These are phyloP conservation scores for Mycena galopus DNA, from an alignment of 768 basidiomycete genomes.

Conservation along the genomic window DNA sequence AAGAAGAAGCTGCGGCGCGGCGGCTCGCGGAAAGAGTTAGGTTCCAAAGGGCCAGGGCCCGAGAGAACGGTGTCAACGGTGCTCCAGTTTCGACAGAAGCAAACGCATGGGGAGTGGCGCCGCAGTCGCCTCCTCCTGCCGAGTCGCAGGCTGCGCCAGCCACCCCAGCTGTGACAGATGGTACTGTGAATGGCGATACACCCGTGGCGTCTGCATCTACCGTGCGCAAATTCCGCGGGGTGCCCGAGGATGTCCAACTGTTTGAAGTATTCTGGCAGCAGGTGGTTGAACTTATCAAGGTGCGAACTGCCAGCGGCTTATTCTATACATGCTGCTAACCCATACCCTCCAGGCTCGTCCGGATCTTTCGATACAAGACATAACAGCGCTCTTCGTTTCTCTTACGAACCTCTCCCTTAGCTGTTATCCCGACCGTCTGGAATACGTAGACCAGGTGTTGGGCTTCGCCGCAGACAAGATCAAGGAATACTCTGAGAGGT, in stretches of 20 bases:
- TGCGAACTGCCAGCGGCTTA: conserved; percentile 47
- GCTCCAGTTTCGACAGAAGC: conserved; percentile 55
- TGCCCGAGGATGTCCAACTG: conserved; percentile 93
- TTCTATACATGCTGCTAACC: background rate
- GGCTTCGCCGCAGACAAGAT: conserved; percentile 91
- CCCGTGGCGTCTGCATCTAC: conserved; percentile 41
- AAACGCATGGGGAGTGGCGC: conserved; percentile 61
- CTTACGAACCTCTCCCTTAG: conserved; percentile 94
- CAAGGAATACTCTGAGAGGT: conserved; percentile 88
- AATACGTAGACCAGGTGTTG: conserved; percentile 97
- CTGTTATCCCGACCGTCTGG: conserved; percentile 96
- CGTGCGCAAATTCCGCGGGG: conserved; percentile 90
- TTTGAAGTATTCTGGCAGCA: conserved; percentile 99
- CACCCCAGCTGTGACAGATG: conserved; percentile 3
- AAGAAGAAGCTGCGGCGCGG: conserved; percentile 93
- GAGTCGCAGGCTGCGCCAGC: background rate
- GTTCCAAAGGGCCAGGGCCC: conserved; percentile 72
- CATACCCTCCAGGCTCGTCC: conserved; percentile 81
- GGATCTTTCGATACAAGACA: conserved; percentile 96
- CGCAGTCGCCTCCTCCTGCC: background rate
- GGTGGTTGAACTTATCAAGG: conserved; percentile 97
- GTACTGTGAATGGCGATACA: background rate
- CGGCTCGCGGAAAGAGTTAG: conserved; percentile 91
- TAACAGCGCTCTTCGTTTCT: conserved; percentile 96
- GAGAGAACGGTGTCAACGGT: conserved; percentile 61